Evolutionary conservation across 768 basidiomycete species (phyloP), one percentile per base, ranked within the genome.

Genomic region (Suillus clintonianus): DNA sequence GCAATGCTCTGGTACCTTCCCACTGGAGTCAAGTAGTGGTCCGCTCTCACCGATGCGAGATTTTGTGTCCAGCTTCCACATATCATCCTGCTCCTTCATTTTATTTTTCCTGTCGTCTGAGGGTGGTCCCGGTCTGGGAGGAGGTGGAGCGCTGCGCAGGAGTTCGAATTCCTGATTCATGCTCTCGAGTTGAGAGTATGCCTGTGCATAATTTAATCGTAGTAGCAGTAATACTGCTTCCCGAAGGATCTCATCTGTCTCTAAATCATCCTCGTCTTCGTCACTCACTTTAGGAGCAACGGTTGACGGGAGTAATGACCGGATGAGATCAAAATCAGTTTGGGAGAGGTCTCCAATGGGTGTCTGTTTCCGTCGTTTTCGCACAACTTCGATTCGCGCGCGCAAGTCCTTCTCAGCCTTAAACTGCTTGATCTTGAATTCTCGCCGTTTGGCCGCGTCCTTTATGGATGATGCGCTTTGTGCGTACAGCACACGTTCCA

Each of bases 361-460:
- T 2, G 72, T 64, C 48, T 85, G 83, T 59, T 82, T 74, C 59
- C 83, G 82, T 43, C 82, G 85, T 76, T 83, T 86, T 57, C 83
- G 83, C 24, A 91, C 70, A 48, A 78, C 76, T 77, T 94, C 85
- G 32, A 98, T 85, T 62, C 83, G 83, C 22, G 77, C 76, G 60
- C 87, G 85, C 34, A 98, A 76, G 41, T 91, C 90, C 75, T 92
- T 96, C 76, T 97, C 95, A 62, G 86, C 85, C 75, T 89, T 88
- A 75, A 87, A 98, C 72, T 96, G 95, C 65, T 86, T 88, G 66
- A 99, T 97, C 80, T 97, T 99, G 39, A 89, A 74, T 67, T 97
- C 95, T 68, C 97, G 80, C 62, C 90, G 83, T 71, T 83, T 86
- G 1, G 86, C 84, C 22, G 89, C 84, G 74, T 98, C 91, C 11